These are phyloP conservation scores for Chrysoporthe puriensis DNA, from an alignment of 2,329 filamentous ascomycete genomes.

Conservation along the genomic window DNA sequence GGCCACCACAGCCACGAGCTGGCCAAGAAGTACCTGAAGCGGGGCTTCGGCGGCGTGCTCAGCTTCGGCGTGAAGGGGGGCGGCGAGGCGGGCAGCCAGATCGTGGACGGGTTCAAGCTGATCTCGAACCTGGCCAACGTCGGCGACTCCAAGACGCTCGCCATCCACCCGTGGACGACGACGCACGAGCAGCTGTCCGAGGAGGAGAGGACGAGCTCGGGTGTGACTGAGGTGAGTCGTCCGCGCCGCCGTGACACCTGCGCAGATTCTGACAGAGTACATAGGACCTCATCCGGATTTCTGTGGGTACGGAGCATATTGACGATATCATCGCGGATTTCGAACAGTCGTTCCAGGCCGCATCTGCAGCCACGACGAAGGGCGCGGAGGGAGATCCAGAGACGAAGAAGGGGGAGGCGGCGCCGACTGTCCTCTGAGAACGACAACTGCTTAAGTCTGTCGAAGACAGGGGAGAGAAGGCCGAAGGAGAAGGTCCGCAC, in stretches of 20 bases:
- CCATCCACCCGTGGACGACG: constrained; percentile 93
- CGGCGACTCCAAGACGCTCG: constrained; percentile 91
- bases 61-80: constrained; percentile 94
- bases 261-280: constrained; percentile 1
- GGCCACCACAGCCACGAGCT: constrained; percentile 78
- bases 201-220: constrained; percentile 77
- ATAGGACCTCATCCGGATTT: constrained; percentile 89
- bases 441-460: neutral
- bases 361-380: constrained; percentile 48
- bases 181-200: constrained; percentile 91
- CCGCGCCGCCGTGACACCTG: neutral
- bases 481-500: no score
- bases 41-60: constrained; percentile 87
- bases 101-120: constrained; percentile 93
- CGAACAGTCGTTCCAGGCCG: constrained; percentile 80
- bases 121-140: constrained; percentile 97
- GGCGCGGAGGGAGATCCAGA: constrained; percentile 36
- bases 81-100: constrained; percentile 77
- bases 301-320: constrained; percentile 93
- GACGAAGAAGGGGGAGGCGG: constrained; percentile 45
- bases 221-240: constrained; percentile 71
- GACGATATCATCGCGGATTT: constrained; percentile 97
- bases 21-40: constrained; percentile 84
- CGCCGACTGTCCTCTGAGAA: constrained; percentile 41
- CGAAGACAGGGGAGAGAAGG: neutral